Evolutionary conservation across 148 eudicot genomes (phyloP).

Genomic region (Beta vulgaris): DNA sequence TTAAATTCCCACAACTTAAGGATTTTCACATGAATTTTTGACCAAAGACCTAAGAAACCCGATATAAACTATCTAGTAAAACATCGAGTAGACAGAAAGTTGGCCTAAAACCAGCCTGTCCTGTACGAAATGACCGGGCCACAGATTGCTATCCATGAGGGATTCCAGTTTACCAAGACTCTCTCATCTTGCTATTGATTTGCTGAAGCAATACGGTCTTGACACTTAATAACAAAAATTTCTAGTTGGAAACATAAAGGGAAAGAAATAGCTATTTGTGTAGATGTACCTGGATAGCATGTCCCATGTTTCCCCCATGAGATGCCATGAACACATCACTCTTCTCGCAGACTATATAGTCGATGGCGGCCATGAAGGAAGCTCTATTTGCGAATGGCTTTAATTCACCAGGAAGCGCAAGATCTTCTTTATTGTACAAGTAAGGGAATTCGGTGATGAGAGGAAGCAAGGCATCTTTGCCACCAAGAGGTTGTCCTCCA

Average conservation of each 20-base stretch:
- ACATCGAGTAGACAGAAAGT: background rate
- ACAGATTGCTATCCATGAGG: background rate
- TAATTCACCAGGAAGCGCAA: constrained; percentile 76
- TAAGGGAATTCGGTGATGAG: constrained; percentile 62
- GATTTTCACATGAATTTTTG: no score
- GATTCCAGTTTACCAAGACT: background rate
- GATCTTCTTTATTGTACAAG: constrained; percentile 84
- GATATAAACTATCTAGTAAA: no score
- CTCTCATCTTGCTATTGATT: no score
- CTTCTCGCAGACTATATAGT: constrained; percentile 78
- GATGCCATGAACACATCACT: constrained; percentile 95
- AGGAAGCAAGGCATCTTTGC: constrained; percentile 72
- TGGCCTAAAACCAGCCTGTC: background rate
- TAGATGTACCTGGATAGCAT: constrained; percentile 88
- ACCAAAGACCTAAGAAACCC: background rate
- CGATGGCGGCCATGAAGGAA: constrained; percentile 90
- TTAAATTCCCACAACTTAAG: no score
- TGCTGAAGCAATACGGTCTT: no score
- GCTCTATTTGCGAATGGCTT: constrained; percentile 63
- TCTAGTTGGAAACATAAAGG: background rate
- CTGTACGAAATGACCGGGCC: background rate
- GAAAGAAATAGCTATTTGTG: background rate
- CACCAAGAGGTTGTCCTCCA: constrained; percentile 89
- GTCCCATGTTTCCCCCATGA: constrained; percentile 99
- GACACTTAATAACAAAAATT: background rate